A percentile compares a stretch with the other conserved stretches of the same genome.
phyloP scores from a whole-genome alignment of 768 basidiomycete species.

The Phylloporus rhodoxanthus region DNA sequence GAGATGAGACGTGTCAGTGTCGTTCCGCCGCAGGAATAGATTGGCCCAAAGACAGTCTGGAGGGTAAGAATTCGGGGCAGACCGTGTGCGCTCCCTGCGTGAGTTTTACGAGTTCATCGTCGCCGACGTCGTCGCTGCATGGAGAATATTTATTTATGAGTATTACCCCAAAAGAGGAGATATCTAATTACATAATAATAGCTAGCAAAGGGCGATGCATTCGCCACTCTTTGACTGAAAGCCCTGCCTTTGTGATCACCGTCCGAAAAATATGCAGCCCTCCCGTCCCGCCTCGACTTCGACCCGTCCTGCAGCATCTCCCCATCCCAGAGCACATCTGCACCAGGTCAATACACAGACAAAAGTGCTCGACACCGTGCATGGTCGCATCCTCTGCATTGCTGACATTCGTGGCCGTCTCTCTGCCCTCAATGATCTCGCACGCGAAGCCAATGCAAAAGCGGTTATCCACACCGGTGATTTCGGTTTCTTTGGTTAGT shows the following conservation, averaged over 20 bases:
- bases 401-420: conserved; percentile 90
- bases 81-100: conserved; percentile 10
- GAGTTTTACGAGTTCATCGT: conserved; percentile 25
- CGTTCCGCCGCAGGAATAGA: neutral
- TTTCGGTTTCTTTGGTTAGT: conserved; percentile 93
- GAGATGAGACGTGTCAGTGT: conserved; percentile 3
- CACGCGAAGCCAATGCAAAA: conserved; percentile 79
- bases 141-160: conserved; percentile 10
- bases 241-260: conserved; percentile 18
- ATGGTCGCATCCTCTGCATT: conserved; percentile 87
- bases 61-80: neutral
- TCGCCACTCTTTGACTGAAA: conserved; percentile 6
- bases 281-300: conserved; percentile 59
- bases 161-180: conserved; percentile 10
- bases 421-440: conserved; percentile 85
- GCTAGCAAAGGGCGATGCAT: conserved; percentile 3
- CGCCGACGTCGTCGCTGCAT: conserved; percentile 16
- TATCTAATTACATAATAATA: conserved; percentile 26
- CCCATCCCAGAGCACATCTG: conserved; percentile 41
- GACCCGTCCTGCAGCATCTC: conserved; percentile 52
- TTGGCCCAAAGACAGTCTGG: neutral
- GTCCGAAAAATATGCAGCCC: conserved; percentile 43
- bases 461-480: conserved; percentile 98
- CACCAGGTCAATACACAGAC: conserved; percentile 67
- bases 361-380: conserved; percentile 69